Evolutionary conservation across 1,284 basidiomycete genomes (phyloP).

Genomic region (Trametes hirsuta): DNA sequence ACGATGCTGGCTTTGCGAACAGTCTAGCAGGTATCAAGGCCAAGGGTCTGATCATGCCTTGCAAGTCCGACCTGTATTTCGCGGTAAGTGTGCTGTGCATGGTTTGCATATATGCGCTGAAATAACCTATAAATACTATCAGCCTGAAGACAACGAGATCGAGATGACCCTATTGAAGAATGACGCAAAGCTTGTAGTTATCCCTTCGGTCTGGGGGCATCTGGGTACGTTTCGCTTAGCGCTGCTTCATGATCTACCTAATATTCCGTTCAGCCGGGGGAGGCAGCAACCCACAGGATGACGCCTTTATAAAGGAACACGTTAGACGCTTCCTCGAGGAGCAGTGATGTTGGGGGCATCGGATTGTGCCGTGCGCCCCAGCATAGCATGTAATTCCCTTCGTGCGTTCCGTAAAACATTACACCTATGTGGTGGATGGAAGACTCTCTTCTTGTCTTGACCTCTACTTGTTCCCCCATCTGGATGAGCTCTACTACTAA

Average conservation of each 20-base stretch:
- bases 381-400: not conserved
- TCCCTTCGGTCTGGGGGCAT: conserved; percentile 62
- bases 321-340: conserved; percentile 28
- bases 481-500: too few species aligned
- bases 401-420: too few species aligned
- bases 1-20: conserved; percentile 45
- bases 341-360: not conserved
- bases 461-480: too few species aligned
- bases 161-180: conserved; percentile 50
- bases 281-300: conserved; percentile 28
- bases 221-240: conserved; percentile 41
- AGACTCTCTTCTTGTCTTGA: too few species aligned
- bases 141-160: conserved; percentile 60
- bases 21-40: conserved; percentile 46
- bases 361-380: not conserved
- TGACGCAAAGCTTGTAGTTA: conserved; percentile 49
- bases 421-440: too few species aligned
- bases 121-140: not conserved
- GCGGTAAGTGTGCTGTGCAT: conserved; percentile 25
- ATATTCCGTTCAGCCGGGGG: conserved; percentile 26
- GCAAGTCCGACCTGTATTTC: conserved; percentile 61
- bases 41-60: conserved; percentile 46
- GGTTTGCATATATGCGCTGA: not conserved
- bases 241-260: not conserved
- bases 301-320: conserved; percentile 26